Conservation (phyloP, 192 early-diverging fungal species). For the Neocallimastix lanati region DNA sequence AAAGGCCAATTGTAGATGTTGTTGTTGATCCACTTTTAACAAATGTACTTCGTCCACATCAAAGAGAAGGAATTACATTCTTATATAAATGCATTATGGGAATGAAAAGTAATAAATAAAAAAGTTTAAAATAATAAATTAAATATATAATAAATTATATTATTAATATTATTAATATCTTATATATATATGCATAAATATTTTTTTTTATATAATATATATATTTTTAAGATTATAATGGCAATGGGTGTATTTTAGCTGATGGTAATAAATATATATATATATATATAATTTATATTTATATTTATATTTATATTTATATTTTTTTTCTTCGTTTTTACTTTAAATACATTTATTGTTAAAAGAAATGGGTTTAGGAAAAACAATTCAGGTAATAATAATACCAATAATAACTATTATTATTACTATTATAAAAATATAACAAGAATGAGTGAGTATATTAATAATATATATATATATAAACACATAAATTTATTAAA, state of each 20-base stretch:
- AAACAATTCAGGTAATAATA: slow-evolving; percentile 25
- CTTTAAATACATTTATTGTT: too few relatives aligned
- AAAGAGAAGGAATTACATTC: slow-evolving; percentile 20
- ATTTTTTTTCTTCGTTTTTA: not conserved
- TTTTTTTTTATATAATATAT: too few relatives aligned
- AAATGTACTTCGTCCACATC: slow-evolving; percentile 22
- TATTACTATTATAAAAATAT: too few relatives aligned
- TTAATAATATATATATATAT: too few relatives aligned
- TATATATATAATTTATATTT: too few relatives aligned
- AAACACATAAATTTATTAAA: too few relatives aligned
- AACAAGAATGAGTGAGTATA: too few relatives aligned
- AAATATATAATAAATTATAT: too few relatives aligned
- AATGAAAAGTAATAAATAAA: slow-evolving; percentile 9
- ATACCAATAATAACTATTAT: slow-evolving; percentile 19
- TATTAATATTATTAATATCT: too few relatives aligned
- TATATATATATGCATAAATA: too few relatives aligned
- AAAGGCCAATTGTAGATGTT: slow-evolving; percentile 17
- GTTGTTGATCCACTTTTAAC: slow-evolving; percentile 24
- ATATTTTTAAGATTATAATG: slow-evolving; percentile 10
- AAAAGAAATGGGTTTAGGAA: slow-evolving; percentile 20
- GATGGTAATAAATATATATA: slow-evolving; percentile 4
- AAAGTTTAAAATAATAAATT: too few relatives aligned
- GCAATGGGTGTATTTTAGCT: slow-evolving; percentile 27
- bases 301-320: not conserved
- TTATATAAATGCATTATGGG: slow-evolving; percentile 29